Evolutionary conservation across 108 stramenopile species (phyloP), one percentile per base, ranked within the genome.

Genomic region (Skeletonema costatum): DNA sequence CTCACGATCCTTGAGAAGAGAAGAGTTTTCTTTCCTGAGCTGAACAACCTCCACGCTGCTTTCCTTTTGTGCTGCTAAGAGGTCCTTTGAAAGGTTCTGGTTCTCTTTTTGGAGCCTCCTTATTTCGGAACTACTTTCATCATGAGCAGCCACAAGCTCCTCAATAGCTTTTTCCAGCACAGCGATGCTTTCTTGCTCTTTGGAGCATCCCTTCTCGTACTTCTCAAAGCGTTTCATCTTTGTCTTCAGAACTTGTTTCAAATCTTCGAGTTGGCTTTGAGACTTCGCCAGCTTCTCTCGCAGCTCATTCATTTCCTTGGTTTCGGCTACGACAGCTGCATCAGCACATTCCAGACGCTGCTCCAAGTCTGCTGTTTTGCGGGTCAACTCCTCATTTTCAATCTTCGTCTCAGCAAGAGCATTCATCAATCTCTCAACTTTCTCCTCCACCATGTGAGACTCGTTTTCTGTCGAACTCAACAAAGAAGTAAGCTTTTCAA

Each of bases 151-250:
- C 25, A 25, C 53, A 29, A 56, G 53, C 25, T 56, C 53, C 21
- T 56, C 75, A 58, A 82, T 71, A 4, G 70, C 81, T 30, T 56
- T 58, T 48, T 82, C 75, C 32, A 82, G 66, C 11, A 64, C 81
- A 33, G 66, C 30, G 2, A 76, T 53, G n/a, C 75, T 82, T 53
- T 82, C 75, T 72, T 82, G 81, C 59, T 82, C 81, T 21, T 46
- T 68, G 25, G 74, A 66, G 58, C 68, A 76, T 6, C 66, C 71
- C 60, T 33, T 38, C 21, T 67, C 71, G 29, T 71, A 82, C 35
- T 68, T 66, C 59, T 76, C 81, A 42, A 82, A 75, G 39, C 71
- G 38, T 7, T 62, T 66, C 30, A 70, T 46, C 32, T 75, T 70
- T 13, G 48, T 51, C 44, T 68, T 9, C 12, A 82, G 16, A 17